phyloP scores from a whole-genome alignment of 371 early-diverging fungal genomes.

The Saksenaea oblongispora region DNA sequence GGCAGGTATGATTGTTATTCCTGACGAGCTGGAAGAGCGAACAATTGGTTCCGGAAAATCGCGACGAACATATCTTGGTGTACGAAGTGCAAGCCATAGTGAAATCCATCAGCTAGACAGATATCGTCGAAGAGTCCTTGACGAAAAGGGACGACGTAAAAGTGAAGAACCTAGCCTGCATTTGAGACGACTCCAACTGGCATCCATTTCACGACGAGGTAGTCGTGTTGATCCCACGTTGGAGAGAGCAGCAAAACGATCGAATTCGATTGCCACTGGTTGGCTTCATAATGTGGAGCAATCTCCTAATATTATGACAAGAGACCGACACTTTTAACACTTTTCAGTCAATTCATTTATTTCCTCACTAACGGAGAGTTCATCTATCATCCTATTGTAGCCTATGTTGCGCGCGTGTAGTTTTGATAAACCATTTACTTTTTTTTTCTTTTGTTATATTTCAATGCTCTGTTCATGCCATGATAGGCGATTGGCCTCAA shows the following conservation, averaged over 20 bases:
- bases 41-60: constrained; percentile 36
- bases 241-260: neutral
- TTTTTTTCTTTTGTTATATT: too few species aligned
- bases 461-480: too few species aligned
- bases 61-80: constrained; percentile 41
- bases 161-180: constrained; percentile 42
- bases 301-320: neutral
- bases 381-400: too few species aligned
- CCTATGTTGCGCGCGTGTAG: too few species aligned
- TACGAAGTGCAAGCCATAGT: constrained; percentile 46
- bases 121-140: constrained; percentile 6
- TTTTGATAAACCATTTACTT: too few species aligned
- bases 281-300: neutral
- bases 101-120: constrained; percentile 15
- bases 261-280: neutral
- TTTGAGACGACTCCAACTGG: constrained; percentile 15
- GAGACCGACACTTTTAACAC: too few species aligned
- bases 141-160: constrained; percentile 28
- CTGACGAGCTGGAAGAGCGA: constrained; percentile 50
- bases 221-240: neutral
- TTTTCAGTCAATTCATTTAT: too few species aligned
- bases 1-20: constrained; percentile 56
- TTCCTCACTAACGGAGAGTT: too few species aligned
- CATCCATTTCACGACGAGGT: neutral
- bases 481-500: too few species aligned